These are phyloP conservation scores for Phytophthora sansomeana DNA, from an alignment of 352 stramenopile species.

Conservation along the genomic window DNA sequence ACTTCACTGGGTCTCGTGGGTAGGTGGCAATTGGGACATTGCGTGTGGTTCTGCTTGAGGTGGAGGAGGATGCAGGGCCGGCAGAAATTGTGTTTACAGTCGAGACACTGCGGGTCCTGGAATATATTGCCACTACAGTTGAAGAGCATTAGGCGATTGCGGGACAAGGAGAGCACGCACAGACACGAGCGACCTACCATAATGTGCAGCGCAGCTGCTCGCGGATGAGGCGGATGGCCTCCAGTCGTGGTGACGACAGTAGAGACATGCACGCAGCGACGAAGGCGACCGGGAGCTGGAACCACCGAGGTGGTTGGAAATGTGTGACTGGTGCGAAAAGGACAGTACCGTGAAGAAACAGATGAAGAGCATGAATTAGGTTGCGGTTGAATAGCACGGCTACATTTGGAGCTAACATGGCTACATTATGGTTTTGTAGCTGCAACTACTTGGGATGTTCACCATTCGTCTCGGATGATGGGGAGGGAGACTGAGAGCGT, in stretches of 20 bases:
- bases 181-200: conserved; percentile 50
- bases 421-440: conserved; percentile 1
- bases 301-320: background rate
- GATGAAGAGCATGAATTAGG: conserved; percentile 2
- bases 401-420: conserved; percentile 9
- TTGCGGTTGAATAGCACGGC: background rate
- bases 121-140: conserved; percentile 64
- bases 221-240: conserved; percentile 78
- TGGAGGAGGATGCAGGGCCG: conserved; percentile 76
- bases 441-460: background rate
- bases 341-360: conserved; percentile 10
- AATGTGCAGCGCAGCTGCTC: conserved; percentile 82
- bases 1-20: conserved; percentile 82
- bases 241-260: conserved; percentile 57
- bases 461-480: conserved; percentile 84
- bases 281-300: background rate
- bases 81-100: conserved; percentile 92
- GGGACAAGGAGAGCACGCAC: background rate
- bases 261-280: conserved; percentile 52
- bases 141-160: conserved; percentile 5
- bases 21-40: conserved; percentile 77
- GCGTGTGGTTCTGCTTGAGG: conserved; percentile 60
- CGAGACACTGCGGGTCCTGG: conserved; percentile 86
- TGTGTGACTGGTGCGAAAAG: conserved; percentile 25
- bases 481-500: conserved; percentile 71